Conservation (phyloP, 768 basidiomycete species). For the Mycena polygramma region DNA sequence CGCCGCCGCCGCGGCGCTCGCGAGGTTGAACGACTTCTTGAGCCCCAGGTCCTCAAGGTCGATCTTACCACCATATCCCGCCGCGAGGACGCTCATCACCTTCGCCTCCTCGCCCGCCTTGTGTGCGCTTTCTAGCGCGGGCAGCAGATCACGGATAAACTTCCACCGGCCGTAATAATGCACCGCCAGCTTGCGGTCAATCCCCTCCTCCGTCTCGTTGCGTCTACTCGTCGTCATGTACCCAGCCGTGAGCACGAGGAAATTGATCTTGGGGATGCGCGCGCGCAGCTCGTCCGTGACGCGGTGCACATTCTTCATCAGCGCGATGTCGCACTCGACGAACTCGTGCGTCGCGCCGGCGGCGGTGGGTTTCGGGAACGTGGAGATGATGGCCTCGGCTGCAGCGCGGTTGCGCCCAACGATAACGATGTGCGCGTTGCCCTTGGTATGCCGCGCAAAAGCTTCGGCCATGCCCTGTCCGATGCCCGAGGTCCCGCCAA, state of each 20-base stretch:
- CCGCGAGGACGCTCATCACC: constrained; percentile 59
- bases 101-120: constrained; percentile 63
- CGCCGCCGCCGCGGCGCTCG: constrained; percentile 48
- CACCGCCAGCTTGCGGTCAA: constrained; percentile 58
- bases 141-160: constrained; percentile 60
- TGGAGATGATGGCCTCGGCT: constrained; percentile 59
- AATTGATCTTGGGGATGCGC: constrained; percentile 62
- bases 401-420: constrained; percentile 64
- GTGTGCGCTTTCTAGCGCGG: constrained; percentile 57
- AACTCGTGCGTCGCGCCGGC: constrained; percentile 55
- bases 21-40: constrained; percentile 57
- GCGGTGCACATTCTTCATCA: constrained; percentile 63
- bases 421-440: constrained; percentile 65
- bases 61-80: constrained; percentile 49
- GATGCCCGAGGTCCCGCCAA: constrained; percentile 63
- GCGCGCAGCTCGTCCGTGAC: constrained; percentile 45
- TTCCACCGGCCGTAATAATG: constrained; percentile 68
- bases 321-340: constrained; percentile 62
- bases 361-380: constrained; percentile 51
- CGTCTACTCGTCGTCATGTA: constrained; percentile 52
- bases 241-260: constrained; percentile 63
- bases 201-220: constrained; percentile 60
- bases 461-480: constrained; percentile 61
- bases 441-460: constrained; percentile 61
- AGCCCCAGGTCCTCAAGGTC: constrained; percentile 64